phyloP scores from a whole-genome alignment of 1,284 basidiomycete species.

The Pseudozyma tsukubaensis region DNA sequence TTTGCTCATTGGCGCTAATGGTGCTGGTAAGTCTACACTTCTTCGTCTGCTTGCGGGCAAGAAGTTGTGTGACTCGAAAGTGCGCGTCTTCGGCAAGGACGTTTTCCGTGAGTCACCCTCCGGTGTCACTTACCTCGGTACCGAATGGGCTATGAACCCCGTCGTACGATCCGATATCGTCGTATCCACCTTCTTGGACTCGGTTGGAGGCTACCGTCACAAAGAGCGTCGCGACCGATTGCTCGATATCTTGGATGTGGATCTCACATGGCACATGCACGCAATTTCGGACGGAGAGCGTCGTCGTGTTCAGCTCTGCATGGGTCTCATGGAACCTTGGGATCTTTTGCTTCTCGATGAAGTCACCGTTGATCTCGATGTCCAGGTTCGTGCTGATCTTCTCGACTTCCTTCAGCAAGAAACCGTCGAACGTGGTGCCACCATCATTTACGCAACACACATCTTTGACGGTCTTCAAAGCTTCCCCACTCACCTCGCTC shows the following conservation, averaged over 20 bases:
- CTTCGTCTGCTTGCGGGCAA: slow-evolving; percentile 95
- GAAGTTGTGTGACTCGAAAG: slow-evolving; percentile 62
- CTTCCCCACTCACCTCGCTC: slow-evolving; percentile 67
- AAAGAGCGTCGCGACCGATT: slow-evolving; percentile 86
- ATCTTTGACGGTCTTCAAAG: slow-evolving; percentile 67
- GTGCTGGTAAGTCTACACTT: slow-evolving; percentile 94
- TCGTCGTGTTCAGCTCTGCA: slow-evolving; percentile 90
- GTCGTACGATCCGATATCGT: slow-evolving; percentile 78
- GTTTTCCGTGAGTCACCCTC: slow-evolving; percentile 64
- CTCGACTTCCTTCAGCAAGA: slow-evolving; percentile 88
- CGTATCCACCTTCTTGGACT: slow-evolving; percentile 78
- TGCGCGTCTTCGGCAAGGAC: slow-evolving; percentile 64
- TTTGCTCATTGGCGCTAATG: slow-evolving; percentile 67
- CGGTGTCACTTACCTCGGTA: slow-evolving; percentile 80
- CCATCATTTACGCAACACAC: slow-evolving; percentile 80
- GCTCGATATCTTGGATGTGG: slow-evolving; percentile 91
- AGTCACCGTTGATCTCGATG: slow-evolving; percentile 98
- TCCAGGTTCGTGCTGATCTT: slow-evolving; percentile 90
- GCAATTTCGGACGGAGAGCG: slow-evolving; percentile 95
- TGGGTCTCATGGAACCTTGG: slow-evolving; percentile 97
- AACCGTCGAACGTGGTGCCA: slow-evolving; percentile 82
- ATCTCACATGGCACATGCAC: slow-evolving; percentile 81
- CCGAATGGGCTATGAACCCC: slow-evolving; percentile 88
- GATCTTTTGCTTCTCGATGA: slow-evolving; percentile 93
- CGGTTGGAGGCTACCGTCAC: slow-evolving; percentile 93